Base-by-base conservation (phyloP, 2,329 filamentous ascomycete genomes). In the Fusarium chlamydosporum region DNA sequence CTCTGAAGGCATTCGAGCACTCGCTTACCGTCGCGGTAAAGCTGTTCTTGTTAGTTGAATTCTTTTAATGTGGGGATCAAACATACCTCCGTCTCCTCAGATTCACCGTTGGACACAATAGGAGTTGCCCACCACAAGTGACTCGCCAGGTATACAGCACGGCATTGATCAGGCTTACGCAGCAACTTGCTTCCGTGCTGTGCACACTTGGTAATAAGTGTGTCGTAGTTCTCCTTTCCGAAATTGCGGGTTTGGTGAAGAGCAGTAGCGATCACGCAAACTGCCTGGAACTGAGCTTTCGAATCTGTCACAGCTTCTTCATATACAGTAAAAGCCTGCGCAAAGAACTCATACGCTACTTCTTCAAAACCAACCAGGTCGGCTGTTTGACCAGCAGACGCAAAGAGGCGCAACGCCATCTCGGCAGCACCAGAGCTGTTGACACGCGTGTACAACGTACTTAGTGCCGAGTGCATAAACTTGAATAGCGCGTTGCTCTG, bases 81-180 rank as follows among this genome's bases (percentile, higher is more conserved):
- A 84, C 68, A 43, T 82, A 94, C 92, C 76, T 90, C 88, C 61
- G 91, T 92, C 35, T 92, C 86, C 65, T 97, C 94, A 45, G 93
- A 90, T 76, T 97, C 95, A 12, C 88, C 89, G 71, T 91, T 89
- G 18, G 89, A 88, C 3, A 88, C 84, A 64, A 93, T 92, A 45
- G 97, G 94, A 13, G 93, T 94, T 1, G 94, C 93, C 96, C 96
- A 99, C 96, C 96, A 99, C 53, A 99, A 82, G 79, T 99, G 96
- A 78, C 94, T 97, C 5, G 96, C 96, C 71, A 99, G 83, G 76
- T 98, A 99, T 12, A 99, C 96, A 0, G 96, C 96, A 26, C 96
- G 90, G 78, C 96, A 99, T 81, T 99, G 96, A 78, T 99, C 96
- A 2, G 96, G 96, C 82, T 99, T 99, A 81, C 97, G 95, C 73